Evolutionary conservation across 2,329 filamentous ascomycete genomes (phyloP), one percentile per base, ranked within the genome.

Genomic region (Coniochaeta ligniaria): DNA sequence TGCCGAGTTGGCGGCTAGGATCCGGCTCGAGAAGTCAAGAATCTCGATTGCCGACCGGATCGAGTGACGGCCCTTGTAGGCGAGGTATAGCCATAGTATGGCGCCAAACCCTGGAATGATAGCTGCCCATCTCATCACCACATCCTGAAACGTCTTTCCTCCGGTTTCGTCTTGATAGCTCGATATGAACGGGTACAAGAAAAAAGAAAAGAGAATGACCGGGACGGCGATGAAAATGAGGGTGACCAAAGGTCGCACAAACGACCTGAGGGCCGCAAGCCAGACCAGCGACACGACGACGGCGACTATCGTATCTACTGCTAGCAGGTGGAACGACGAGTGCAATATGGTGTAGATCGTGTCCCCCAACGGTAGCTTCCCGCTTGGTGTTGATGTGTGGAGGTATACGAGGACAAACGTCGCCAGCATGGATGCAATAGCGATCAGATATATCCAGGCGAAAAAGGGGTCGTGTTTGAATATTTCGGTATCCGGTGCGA

Each of bases 301-400:
- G 0, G 95, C 90, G n/a, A 97, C 88, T 20, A 98, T 73, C 0
- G 95, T 98, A 74, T 98, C 96, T 59, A 95, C 86, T 1, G 91
- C 90, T 47, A 99, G 85, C 65, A 98, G 88, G 70, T 95, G 88
- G 69, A 96, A 95, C 0, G 93, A 97, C 58, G 87, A 86, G 67
- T 90, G 88, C 38, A 99, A 77, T 5, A 91, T 92, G 16, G 90
- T 92, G 74, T 99, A 99, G 61, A 99, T 92, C 1, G 94, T 97
- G 73, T 99, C 95, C 16, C 93, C 94, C 60, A 96, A 83, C 1
- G 89, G 88, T 62, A 83, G 83, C 70, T 90, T 90, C 60, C 81
- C 80, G 59, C 78, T 78, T 6, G 90, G 88, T 0, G 87, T 78
- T 20, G 90, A 86, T 1, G 94, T 98, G 71, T 98, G 92, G 45